phyloP scores from a whole-genome alignment of 352 stramenopile genomes.

The Peronospora destructor region DNA sequence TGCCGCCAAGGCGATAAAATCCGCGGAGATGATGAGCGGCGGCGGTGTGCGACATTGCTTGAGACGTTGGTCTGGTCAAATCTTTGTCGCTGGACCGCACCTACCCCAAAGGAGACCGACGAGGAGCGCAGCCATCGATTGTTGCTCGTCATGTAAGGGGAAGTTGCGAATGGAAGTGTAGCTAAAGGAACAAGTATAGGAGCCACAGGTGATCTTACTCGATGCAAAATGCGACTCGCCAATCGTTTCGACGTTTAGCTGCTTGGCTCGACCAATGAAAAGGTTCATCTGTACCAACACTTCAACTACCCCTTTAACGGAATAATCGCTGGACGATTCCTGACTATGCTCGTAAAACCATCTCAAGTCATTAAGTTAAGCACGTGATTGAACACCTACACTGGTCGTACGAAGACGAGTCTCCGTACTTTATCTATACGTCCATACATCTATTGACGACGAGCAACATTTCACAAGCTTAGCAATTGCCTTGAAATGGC shows the following conservation, averaged over 20 bases:
- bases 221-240: constrained; percentile 1
- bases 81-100: constrained; percentile 9
- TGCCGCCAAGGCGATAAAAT: constrained; percentile 29
- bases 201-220: neutral
- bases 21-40: constrained; percentile 25
- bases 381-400: no score
- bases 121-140: constrained; percentile 16
- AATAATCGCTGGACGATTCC: no score
- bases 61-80: neutral
- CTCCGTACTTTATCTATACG: no score
- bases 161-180: neutral
- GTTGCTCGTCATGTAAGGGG: constrained; percentile 17
- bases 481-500: no score
- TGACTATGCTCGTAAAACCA: no score
- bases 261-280: constrained; percentile 3
- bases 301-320: neutral
- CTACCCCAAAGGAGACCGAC: constrained; percentile 18
- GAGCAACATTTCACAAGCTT: no score
- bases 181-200: neutral
- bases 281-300: neutral
- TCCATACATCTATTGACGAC: no score
- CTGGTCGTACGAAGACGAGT: no score
- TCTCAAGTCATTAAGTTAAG: no score
- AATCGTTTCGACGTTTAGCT: constrained; percentile 15
- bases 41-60: constrained; percentile 9